These are phyloP conservation scores for Fusarium poae DNA, from an alignment of 2,329 filamentous ascomycete genomes.

Conservation along the genomic window DNA sequence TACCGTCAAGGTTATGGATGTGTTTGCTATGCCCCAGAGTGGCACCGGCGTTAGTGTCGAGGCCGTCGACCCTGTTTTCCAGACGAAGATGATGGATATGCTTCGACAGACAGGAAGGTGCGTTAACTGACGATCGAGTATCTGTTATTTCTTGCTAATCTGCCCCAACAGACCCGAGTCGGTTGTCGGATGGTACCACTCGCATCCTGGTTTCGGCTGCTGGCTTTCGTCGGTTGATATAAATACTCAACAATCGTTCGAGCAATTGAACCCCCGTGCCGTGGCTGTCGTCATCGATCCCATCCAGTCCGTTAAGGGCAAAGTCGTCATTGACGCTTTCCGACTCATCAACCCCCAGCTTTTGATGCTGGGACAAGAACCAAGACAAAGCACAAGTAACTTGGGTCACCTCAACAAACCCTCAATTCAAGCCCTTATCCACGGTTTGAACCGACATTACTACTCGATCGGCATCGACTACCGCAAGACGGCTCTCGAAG, in stretches of 20 bases:
- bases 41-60: slow-evolving; percentile 98
- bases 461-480: slow-evolving; percentile 99
- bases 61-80: slow-evolving; percentile 97
- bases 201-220: slow-evolving; percentile 98
- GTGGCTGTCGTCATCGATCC: slow-evolving; percentile 98
- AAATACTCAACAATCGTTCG: slow-evolving; percentile 99
- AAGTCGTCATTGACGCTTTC: slow-evolving; percentile 99
- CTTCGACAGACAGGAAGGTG: slow-evolving; percentile 95
- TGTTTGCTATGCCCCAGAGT: slow-evolving; percentile 99
- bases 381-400: slow-evolving; percentile 97
- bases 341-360: slow-evolving; percentile 98
- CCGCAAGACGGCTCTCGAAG: slow-evolving; percentile 94
- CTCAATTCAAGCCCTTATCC: slow-evolving; percentile 98
- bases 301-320: slow-evolving; percentile 99
- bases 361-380: slow-evolving; percentile 97
- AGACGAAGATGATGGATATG: slow-evolving; percentile 99
- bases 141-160: slow-evolving; percentile 32
- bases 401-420: slow-evolving; percentile 98
- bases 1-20: slow-evolving; percentile 97
- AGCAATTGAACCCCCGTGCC: slow-evolving; percentile 95
- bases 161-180: slow-evolving; percentile 80
- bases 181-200: slow-evolving; percentile 99
- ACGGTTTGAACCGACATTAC: slow-evolving; percentile 98
- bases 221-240: slow-evolving; percentile 99
- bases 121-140: slow-evolving; percentile 45